phyloP scores from a whole-genome alignment of 129 eudicot genomes.

The Chrysanthemum lavandulifolium region DNA sequence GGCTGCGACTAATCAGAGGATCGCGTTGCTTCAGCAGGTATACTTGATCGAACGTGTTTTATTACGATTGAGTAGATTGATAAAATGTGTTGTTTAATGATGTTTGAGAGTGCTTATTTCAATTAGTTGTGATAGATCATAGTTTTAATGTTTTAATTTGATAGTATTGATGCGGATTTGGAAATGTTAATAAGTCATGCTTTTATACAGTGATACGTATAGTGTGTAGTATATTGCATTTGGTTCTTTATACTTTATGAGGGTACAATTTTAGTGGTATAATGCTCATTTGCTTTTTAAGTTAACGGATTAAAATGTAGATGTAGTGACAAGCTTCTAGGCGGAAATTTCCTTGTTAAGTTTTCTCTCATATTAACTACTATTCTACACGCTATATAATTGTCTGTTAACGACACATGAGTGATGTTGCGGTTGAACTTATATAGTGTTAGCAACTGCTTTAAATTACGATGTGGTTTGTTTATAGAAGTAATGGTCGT shows the following conservation, averaged over 20 bases:
- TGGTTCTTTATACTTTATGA: not conserved
- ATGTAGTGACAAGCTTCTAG: not conserved
- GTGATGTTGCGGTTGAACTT: conserved; percentile 11
- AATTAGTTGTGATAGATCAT: not conserved
- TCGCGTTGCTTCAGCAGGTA: conserved; percentile 97
- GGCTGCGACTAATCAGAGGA: conserved; percentile 93
- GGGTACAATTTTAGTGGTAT: not conserved
- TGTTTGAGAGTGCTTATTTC: too few relatives aligned
- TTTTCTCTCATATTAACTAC: not conserved
- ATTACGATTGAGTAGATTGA: too few relatives aligned
- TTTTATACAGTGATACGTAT: not conserved
- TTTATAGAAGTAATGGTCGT: too few relatives aligned
- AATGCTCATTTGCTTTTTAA: not conserved
- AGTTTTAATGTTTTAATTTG: conserved; percentile 3
- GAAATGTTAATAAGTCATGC: not conserved
- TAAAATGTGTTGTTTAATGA: too few relatives aligned
- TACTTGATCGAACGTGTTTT: not conserved
- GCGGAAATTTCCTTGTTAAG: not conserved
- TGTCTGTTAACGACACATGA: not conserved
- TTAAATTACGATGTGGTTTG: too few relatives aligned
- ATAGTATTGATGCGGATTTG: not conserved
- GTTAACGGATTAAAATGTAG: not conserved
- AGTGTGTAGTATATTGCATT: not conserved
- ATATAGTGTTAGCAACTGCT: not conserved
- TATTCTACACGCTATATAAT: not conserved